Evolutionary conservation across 1,284 basidiomycete species (phyloP), one percentile per base, ranked within the genome.

Genomic region (Coniferiporia sulphurascens): DNA sequence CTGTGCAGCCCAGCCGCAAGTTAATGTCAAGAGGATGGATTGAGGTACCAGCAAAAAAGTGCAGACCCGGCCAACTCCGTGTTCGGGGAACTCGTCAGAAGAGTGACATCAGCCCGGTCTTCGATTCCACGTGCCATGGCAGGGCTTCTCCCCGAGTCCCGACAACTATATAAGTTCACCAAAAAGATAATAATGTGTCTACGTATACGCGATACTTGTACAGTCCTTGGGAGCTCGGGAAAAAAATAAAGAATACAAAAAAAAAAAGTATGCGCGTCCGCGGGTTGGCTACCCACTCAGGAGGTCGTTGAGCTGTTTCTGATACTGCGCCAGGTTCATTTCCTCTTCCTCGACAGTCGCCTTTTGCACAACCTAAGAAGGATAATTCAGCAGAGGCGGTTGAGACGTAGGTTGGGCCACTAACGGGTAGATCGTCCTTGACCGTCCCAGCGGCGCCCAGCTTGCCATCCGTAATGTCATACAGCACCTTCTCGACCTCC

Each of bases 401-500:
- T 21, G 4, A 43, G 41, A 56, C 48, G 32, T 52, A 17, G 27
- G 41, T 12, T 43, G 13, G 1, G 21, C 48, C 13, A 81, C 91
- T 70, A 70, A 96, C 95, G 46, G 94, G 95, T 64, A 93, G 72
- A 55, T 87, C 86, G 41, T 79, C 83, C 50, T 83, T 84, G 52
- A 89, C 91, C 32, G 81, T 73, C 6, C 89, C 91, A 52, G 84
- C 89, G 71, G 90, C 84, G 5, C 94, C 95, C 3, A 98, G 79
- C 75, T 98, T 98, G 63, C 96, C 97, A 67, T 98, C 89, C 5
- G 97, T 99, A 61, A 99, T 80, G 63, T 98, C 93, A 67, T 89
- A 98, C 44, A 99, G 73, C 2, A 99, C 93, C 71, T 96, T 98
- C 72, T 99, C 96, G 10, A 99, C 93, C 70, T 99, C 97, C 19